Conservation (phyloP, 495 filamentous ascomycete genomes). For the Jackrogersella minutella region DNA sequence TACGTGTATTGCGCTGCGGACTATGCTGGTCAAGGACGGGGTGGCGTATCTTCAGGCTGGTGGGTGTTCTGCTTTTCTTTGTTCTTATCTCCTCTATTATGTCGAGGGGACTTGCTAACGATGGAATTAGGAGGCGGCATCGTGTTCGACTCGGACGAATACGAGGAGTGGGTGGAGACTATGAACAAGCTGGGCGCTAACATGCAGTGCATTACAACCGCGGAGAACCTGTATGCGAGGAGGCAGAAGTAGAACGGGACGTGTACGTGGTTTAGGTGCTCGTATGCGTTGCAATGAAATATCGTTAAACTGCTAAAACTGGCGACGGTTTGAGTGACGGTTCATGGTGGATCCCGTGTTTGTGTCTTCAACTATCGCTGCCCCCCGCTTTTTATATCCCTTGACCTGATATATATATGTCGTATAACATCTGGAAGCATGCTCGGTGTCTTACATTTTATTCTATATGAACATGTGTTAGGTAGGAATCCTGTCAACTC, state of each 20-base stretch:
- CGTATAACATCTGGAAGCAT: too few species aligned
- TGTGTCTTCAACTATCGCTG: too few species aligned
- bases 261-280: not conserved
- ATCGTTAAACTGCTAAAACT: too few species aligned
- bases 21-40: constrained; percentile 93
- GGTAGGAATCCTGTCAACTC: too few species aligned
- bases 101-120: constrained; percentile 20
- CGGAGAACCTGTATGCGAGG: constrained; percentile 75
- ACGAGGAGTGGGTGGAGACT: constrained; percentile 96
- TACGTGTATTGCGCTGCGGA: constrained; percentile 96
- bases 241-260: constrained; percentile 30
- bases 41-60: constrained; percentile 91
- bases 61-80: constrained; percentile 38
- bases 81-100: not conserved
- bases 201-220: constrained; percentile 82
- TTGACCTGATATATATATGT: too few species aligned
- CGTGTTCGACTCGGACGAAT: constrained; percentile 92
- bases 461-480: too few species aligned
- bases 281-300: not conserved
- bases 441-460: too few species aligned
- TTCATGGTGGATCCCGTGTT: too few species aligned
- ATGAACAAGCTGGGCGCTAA: constrained; percentile 95
- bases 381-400: too few species aligned
- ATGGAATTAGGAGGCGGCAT: constrained; percentile 79
- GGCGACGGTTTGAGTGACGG: too few species aligned